These are phyloP conservation scores for Exophiala spinifera DNA, from an alignment of 2,329 filamentous ascomycete genomes.

Conservation along the genomic window DNA sequence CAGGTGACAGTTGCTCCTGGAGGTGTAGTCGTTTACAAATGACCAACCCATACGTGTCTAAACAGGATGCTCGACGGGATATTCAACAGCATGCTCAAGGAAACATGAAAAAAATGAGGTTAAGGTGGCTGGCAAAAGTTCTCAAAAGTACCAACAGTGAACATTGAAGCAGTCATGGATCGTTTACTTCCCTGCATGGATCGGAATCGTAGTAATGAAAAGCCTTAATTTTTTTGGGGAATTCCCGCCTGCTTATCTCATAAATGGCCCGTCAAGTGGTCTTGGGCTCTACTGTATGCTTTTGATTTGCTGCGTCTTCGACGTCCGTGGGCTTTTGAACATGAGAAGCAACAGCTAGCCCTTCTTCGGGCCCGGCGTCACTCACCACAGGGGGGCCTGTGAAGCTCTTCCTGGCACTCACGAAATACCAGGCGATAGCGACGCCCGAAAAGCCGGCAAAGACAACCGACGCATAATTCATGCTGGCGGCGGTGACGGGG, in stretches of 20 bases:
- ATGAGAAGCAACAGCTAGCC: constrained; percentile 2
- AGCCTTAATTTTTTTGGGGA: not conserved
- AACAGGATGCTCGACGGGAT: no score
- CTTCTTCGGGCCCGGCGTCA: constrained; percentile 5
- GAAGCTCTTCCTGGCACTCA: constrained; percentile 61
- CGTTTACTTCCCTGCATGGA: not conserved
- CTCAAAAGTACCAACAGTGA: not conserved
- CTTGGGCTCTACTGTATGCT: not conserved
- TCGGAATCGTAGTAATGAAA: not conserved
- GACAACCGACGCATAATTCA: constrained; percentile 45
- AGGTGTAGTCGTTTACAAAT: constrained; percentile 10
- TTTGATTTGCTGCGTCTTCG: not conserved
- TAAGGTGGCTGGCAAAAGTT: not conserved
- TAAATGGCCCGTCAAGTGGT: not conserved
- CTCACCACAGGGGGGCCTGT: constrained; percentile 48
- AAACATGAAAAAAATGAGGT: no score
- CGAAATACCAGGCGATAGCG: constrained; percentile 60
- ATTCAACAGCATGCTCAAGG: not conserved
- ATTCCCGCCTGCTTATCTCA: not conserved
- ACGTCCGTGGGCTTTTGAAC: not conserved
- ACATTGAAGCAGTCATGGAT: no score
- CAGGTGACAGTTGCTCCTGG: constrained; percentile 5
- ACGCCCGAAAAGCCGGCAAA: constrained; percentile 37
- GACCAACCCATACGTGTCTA: not conserved
- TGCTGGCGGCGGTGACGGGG: constrained; percentile 37